Conservation (phyloP, 805 yeast species). For the Hanseniaspora nectarophila region DNA sequence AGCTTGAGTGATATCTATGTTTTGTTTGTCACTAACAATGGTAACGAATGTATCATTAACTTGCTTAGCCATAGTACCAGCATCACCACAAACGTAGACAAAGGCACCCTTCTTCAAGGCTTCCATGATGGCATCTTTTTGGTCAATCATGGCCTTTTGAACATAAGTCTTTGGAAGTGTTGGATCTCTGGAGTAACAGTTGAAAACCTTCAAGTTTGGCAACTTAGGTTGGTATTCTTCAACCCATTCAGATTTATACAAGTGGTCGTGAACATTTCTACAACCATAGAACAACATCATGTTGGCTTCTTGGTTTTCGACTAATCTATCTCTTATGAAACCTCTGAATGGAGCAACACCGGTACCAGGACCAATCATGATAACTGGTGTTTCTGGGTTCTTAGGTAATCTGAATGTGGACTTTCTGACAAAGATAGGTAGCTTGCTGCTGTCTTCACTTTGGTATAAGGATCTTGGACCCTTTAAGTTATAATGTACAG, state of each 20-base stretch:
- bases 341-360: slow-evolving; percentile 99
- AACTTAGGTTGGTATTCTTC: slow-evolving; percentile 49
- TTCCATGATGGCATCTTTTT: slow-evolving; percentile 32
- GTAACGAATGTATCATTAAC: slow-evolving; percentile 59
- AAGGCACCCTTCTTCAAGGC: slow-evolving; percentile 65
- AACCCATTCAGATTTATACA: slow-evolving; percentile 81
- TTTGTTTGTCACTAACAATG: slow-evolving; percentile 52
- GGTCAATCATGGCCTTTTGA: slow-evolving; percentile 59
- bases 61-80: slow-evolving; percentile 88
- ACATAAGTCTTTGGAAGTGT: slow-evolving; percentile 58
- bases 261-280: slow-evolving; percentile 71
- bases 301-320: slow-evolving; percentile 47
- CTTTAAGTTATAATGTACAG: slow-evolving; percentile 53
- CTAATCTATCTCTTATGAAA: slow-evolving; percentile 76
- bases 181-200: slow-evolving; percentile 76
- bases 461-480: slow-evolving; percentile 63
- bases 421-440: slow-evolving; percentile 88
- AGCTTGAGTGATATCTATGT: slow-evolving; percentile 55
- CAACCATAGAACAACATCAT: slow-evolving; percentile 77
- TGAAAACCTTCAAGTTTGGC: slow-evolving; percentile 53
- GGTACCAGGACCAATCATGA: slow-evolving; percentile 95
- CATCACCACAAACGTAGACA: slow-evolving; percentile 95
- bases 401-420: slow-evolving; percentile 89
- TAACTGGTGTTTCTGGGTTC: slow-evolving; percentile 69
- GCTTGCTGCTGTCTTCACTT: slow-evolving; percentile 31